These are phyloP conservation scores for Verticillium dahliae DNA, from an alignment of 2,329 filamentous ascomycete genomes.

Conservation along the genomic window DNA sequence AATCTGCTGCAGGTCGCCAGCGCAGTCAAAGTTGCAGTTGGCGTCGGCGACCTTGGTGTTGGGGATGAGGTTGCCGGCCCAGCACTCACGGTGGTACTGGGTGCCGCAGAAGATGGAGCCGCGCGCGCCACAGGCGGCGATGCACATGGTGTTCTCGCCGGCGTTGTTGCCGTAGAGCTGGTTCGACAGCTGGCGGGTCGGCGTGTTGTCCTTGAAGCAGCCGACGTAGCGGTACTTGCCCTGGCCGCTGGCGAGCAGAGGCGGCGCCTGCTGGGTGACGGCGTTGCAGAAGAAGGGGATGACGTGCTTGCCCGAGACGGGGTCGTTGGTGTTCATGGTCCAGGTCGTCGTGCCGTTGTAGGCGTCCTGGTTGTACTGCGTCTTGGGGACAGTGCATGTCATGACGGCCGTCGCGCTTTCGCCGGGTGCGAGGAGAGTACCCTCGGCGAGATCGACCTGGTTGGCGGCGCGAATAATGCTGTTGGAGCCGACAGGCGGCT, in stretches of 20 bases:
- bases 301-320: slow-evolving; percentile 40
- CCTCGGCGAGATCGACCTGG: slow-evolving; percentile 50
- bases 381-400: slow-evolving; percentile 48
- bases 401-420: slow-evolving; percentile 43
- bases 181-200: slow-evolving; percentile 39
- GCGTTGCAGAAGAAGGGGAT: slow-evolving; percentile 46
- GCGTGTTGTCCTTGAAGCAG: slow-evolving; percentile 50
- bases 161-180: slow-evolving; percentile 29
- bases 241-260: slow-evolving; percentile 32
- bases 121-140: slow-evolving; percentile 28
- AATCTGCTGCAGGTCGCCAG: slow-evolving; percentile 38
- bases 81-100: slow-evolving; percentile 45
- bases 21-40: slow-evolving; percentile 45
- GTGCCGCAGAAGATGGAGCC: slow-evolving; percentile 37
- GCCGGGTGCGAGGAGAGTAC: slow-evolving; percentile 39
- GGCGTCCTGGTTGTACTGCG: slow-evolving; percentile 47
- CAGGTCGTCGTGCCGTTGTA: slow-evolving; percentile 41
- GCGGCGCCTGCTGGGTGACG: slow-evolving; percentile 43
- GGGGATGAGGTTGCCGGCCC: slow-evolving; percentile 43
- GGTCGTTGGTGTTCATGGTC: slow-evolving; percentile 52
- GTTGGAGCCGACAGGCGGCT: slow-evolving; percentile 47
- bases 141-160: slow-evolving; percentile 39
- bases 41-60: slow-evolving; percentile 30
- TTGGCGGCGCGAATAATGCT: slow-evolving; percentile 48
- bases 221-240: slow-evolving; percentile 44